Percentiles rank a stretch among this genome's conserved stretches.
Conservation (phyloP, 2,329 filamentous ascomycete species). For the Scytalidium lignicola region DNA sequence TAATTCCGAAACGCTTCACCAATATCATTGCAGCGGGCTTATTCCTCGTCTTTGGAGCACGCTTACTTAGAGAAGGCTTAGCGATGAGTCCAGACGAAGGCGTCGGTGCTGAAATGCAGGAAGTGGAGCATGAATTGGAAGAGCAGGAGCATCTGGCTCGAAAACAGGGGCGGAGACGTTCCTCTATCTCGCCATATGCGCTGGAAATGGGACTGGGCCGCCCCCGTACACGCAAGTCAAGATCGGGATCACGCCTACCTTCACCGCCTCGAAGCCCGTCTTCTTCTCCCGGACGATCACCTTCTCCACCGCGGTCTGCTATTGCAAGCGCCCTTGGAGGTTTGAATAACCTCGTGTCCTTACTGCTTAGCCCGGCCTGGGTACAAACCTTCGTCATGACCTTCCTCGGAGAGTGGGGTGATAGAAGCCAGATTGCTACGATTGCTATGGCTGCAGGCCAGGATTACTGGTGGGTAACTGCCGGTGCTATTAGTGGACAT, state of each 20-base stretch:
- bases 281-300: slow-evolving; percentile 58
- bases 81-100: slow-evolving; percentile 87
- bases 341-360: slow-evolving; percentile 77
- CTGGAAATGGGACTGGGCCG: slow-evolving; percentile 73
- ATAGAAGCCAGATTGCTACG: slow-evolving; percentile 94
- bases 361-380: slow-evolving; percentile 92
- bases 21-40: slow-evolving; percentile 79
- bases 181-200: slow-evolving; percentile 67
- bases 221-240: slow-evolving; percentile 57
- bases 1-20: slow-evolving; percentile 87
- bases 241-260: slow-evolving; percentile 71
- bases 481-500: slow-evolving; percentile 82
- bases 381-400: slow-evolving; percentile 99
- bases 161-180: slow-evolving; percentile 59
- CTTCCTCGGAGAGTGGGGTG: slow-evolving; percentile 96
- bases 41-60: slow-evolving; percentile 85
- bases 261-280: slow-evolving; percentile 77
- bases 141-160: slow-evolving; percentile 80
- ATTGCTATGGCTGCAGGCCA: slow-evolving; percentile 98
- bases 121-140: slow-evolving; percentile 89
- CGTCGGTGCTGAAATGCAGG: slow-evolving; percentile 94
- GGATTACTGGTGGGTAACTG: slow-evolving; percentile 98
- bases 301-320: slow-evolving; percentile 32
- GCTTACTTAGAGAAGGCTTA: slow-evolving; percentile 79
- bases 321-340: slow-evolving; percentile 50